These are phyloP conservation scores for Fusarium buxicola DNA, from an alignment of 2,329 filamentous ascomycete species.

Conservation along the genomic window DNA sequence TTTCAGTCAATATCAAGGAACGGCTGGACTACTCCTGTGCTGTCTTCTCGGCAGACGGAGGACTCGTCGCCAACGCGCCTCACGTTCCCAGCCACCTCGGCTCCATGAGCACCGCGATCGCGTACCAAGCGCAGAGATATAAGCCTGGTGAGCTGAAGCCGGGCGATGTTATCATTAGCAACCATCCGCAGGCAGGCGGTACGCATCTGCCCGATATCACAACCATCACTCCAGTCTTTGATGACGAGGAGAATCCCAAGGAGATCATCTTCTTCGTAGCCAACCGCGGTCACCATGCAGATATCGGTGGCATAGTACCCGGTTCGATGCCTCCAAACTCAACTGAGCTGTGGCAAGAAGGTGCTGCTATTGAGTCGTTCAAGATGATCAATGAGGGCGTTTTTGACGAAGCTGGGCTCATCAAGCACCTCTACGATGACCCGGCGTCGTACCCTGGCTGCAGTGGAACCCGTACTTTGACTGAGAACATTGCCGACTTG, in stretches of 20 bases:
- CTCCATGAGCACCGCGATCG: conserved; percentile 39
- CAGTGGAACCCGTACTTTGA: conserved; percentile 75
- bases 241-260: conserved; percentile 43
- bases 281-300: conserved; percentile 50
- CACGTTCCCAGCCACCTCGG: conserved; percentile 40
- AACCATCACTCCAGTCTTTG: conserved; percentile 46
- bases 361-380: conserved; percentile 63
- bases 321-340: conserved; percentile 81
- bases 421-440: conserved; percentile 66
- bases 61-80: conserved; percentile 36
- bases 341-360: conserved; percentile 68
- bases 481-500: conserved; percentile 86
- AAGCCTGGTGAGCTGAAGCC: conserved; percentile 37
- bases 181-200: conserved; percentile 44
- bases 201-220: conserved; percentile 47
- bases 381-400: conserved; percentile 45
- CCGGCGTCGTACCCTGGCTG: conserved; percentile 42
- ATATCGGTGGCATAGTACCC: conserved; percentile 71
- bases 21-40: conserved; percentile 83
- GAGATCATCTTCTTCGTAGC: conserved; percentile 51
- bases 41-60: conserved; percentile 74
- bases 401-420: conserved; percentile 60
- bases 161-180: conserved; percentile 39
- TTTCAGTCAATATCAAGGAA: conserved; percentile 83
- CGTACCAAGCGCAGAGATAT: conserved; percentile 36